Evolutionary conservation across 2,329 filamentous ascomycete genomes (phyloP), one percentile per base, ranked within the genome.

Genomic region (Chaetomium olivaceum): DNA sequence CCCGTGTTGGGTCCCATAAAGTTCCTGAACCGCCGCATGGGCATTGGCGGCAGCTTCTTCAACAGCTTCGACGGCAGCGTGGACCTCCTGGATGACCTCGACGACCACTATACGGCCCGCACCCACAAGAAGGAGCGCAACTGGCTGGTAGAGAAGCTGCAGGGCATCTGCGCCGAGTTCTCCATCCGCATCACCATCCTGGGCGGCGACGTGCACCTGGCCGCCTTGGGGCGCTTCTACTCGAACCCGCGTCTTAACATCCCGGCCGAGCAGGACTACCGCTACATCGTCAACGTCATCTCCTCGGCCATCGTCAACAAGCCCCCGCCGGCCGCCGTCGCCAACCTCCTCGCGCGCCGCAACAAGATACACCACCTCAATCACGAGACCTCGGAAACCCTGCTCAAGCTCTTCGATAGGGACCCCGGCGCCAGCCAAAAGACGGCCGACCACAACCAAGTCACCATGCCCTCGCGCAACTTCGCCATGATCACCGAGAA

Each of bases 231-330:
- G 0, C 91, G 95, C 67, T 98, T 99, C 81, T 97, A 96, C 81
- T 93, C 92, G 19, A 95, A 95, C 73, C 91, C 92, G 8, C 89
- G 89, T 71, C 83, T 95, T 54, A 84, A 89, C 61, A 85, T 97
- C 39, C 85, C 91, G 0, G 90, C 89, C 63, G 90, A 94, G 74
- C 85, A 89, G 66, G 95, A 99, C 77, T 91, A 92, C 75, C 87
- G 95, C 63, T 98, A 98, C 77, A 98, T 99, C 88, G 90, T 89
- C 59, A 99, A 99, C 74, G 85, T 99, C 23, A 85, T 98, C 61
- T 96, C 93, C 6, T 97, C 93, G 0, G 93, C 93, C 36, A 98
- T 99, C 73, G 93, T 96, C 70, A 97, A 99, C 76, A 94, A 94
- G 72, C 95, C 95, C 2, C 92, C 93, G 16, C 92, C 94, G 1